phyloP scores from a whole-genome alignment of 148 eudicot species.

The Rhododendron griersonianum region DNA sequence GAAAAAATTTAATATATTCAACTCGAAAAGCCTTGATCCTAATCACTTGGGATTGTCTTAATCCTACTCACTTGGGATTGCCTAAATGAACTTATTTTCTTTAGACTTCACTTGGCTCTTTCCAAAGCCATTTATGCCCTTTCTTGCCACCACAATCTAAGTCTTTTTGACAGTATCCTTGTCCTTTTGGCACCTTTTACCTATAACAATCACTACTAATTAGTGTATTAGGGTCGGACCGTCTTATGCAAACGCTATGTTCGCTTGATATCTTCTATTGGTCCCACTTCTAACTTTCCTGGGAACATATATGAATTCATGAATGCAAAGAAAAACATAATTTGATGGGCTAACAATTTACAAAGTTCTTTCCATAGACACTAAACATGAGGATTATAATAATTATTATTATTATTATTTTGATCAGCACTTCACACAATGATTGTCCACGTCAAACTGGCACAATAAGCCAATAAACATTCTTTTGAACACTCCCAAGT shows the following conservation, averaged over 20 bases:
- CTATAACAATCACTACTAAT: neutral
- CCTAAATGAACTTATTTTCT: neutral
- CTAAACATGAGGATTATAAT: neutral
- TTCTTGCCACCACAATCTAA: neutral
- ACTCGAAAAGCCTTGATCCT: neutral
- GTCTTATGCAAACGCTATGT: neutral
- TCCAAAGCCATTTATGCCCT: neutral
- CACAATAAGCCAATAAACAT: neutral
- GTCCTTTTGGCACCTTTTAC: neutral
- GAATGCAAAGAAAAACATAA: neutral
- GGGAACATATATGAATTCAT: neutral
- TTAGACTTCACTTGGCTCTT: neutral
- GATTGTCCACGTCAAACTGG: neutral
- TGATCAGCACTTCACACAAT: neutral
- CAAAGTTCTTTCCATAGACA: neutral
- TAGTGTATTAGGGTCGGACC: neutral
- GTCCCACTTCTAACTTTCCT: neutral
- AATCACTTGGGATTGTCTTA: neutral
- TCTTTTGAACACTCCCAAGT: neutral
- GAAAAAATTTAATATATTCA: neutral
- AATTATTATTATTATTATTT: neutral
- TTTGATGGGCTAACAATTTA: neutral
- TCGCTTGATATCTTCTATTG: neutral
- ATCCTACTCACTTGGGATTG: neutral
- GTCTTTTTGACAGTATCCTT: neutral